Percentiles rank a stretch among this genome's conserved stretches.
Evolutionary conservation across 331 rosid genomes (phyloP).

Genomic region (Erythrophleum ivorense): DNA sequence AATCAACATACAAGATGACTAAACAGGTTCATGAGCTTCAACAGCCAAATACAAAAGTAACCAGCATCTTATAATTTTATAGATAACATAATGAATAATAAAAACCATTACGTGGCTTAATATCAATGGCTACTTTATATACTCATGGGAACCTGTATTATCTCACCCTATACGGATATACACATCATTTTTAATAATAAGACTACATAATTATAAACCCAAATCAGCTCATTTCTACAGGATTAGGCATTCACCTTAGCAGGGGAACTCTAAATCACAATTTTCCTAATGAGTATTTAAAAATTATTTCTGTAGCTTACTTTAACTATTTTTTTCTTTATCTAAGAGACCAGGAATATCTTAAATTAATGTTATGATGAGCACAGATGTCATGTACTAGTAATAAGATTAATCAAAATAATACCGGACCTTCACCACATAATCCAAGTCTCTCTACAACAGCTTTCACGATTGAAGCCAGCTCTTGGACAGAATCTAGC

Average conservation of each 20-base stretch:
- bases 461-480: constrained; percentile 85
- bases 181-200: neutral
- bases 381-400: constrained; percentile 13
- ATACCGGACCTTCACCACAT: constrained; percentile 73
- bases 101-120: neutral
- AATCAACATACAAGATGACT: neutral
- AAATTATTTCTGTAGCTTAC: neutral
- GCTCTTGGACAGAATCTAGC: constrained; percentile 75
- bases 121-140: neutral
- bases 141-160: neutral
- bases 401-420: constrained; percentile 13
- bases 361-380: neutral
- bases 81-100: neutral
- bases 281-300: neutral
- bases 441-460: constrained; percentile 87
- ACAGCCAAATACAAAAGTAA: neutral
- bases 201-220: neutral
- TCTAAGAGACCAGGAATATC: neutral
- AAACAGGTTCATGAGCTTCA: neutral
- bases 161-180: neutral
- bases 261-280: neutral
- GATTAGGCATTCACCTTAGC: neutral
- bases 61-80: neutral
- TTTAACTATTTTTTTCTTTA: neutral
- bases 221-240: neutral